A percentile compares a stretch with the other conserved stretches of the same genome.
phyloP scores from a whole-genome alignment of 202 grass and related monocot species.

The Panicum hallii region DNA sequence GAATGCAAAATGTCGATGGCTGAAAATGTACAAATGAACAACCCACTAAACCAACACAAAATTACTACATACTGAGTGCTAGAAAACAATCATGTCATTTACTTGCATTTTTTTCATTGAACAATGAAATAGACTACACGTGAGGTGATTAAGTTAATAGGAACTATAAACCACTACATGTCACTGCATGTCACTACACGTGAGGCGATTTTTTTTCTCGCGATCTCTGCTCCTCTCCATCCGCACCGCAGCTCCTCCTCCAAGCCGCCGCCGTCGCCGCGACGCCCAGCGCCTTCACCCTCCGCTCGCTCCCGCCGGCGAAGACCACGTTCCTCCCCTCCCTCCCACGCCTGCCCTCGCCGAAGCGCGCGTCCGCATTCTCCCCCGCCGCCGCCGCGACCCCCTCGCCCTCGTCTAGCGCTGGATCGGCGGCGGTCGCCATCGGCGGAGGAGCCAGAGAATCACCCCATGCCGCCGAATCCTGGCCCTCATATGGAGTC shows the following conservation, averaged over 20 bases:
- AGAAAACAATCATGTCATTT: too few species aligned
- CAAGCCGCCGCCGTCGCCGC: conserved; percentile 42
- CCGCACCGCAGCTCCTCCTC: conserved; percentile 27
- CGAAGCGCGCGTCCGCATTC: conserved; percentile 27
- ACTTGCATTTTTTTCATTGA: too few species aligned
- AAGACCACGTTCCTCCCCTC: conserved; percentile 58
- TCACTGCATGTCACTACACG: too few species aligned
- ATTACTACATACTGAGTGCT: too few species aligned
- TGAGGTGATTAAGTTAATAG: too few species aligned
- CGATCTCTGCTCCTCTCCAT: too few species aligned
- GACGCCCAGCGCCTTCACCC: conserved; percentile 35
- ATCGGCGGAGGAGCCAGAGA: background rate
- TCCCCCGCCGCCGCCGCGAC: conserved; percentile 31
- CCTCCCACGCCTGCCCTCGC: conserved; percentile 21
- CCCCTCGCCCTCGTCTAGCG: background rate
- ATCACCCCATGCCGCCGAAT: background rate
- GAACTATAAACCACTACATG: too few species aligned
- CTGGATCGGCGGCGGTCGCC: background rate
- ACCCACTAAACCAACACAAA: too few species aligned
- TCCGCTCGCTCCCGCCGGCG: conserved; percentile 25
- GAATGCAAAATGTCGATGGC: too few species aligned
- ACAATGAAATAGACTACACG: too few species aligned
- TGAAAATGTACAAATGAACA: too few species aligned
- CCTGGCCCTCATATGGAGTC: background rate
- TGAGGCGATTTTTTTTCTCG: too few species aligned